A percentile compares a stretch with the other conserved stretches of the same genome.
Evolutionary conservation across 768 basidiomycete species (phyloP).

Genomic region (Lentinula sp.): DNA sequence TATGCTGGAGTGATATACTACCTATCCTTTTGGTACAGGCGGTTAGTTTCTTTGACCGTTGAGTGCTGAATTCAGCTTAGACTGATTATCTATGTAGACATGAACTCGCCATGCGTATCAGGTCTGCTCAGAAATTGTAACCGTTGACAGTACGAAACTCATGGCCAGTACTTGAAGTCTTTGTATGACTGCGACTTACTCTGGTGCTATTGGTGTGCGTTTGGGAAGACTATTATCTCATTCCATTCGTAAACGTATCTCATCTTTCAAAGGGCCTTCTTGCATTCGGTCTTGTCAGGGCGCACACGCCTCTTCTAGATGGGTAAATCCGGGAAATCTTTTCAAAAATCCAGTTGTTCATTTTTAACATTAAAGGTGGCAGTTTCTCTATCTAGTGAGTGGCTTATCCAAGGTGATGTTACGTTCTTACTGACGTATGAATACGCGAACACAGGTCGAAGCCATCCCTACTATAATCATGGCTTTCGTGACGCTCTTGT

Average conservation of each 20-base stretch:
- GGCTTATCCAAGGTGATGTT: neutral
- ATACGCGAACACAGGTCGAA: slow-evolving; percentile 33
- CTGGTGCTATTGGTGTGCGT: slow-evolving; percentile 47
- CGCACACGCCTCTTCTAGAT: slow-evolving; percentile 33
- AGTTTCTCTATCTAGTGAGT: slow-evolving; percentile 48
- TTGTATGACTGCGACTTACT: slow-evolving; percentile 52
- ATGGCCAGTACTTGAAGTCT: slow-evolving; percentile 24
- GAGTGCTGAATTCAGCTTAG: too few relatives aligned
- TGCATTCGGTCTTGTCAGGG: slow-evolving; percentile 50
- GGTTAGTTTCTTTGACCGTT: slow-evolving; percentile 6
- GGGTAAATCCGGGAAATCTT: slow-evolving; percentile 20
- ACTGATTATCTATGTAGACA: slow-evolving; percentile 19
- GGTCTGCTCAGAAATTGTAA: slow-evolving; percentile 19
- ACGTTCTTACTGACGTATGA: neutral
- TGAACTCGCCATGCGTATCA: slow-evolving; percentile 46
- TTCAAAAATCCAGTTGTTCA: neutral
- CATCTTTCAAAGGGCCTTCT: slow-evolving; percentile 36
- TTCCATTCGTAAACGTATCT: neutral
- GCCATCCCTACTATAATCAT: slow-evolving; percentile 51
- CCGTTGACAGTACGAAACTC: too few relatives aligned
- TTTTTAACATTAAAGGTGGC: slow-evolving; percentile 33
- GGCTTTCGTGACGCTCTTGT: slow-evolving; percentile 40
- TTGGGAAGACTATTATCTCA: neutral
- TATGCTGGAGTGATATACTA: slow-evolving; percentile 61
- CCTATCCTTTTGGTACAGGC: slow-evolving; percentile 49